Evolutionary conservation across 83 land plant genomes (phyloP).

Genomic region (Diphasiastrum complanatum): DNA sequence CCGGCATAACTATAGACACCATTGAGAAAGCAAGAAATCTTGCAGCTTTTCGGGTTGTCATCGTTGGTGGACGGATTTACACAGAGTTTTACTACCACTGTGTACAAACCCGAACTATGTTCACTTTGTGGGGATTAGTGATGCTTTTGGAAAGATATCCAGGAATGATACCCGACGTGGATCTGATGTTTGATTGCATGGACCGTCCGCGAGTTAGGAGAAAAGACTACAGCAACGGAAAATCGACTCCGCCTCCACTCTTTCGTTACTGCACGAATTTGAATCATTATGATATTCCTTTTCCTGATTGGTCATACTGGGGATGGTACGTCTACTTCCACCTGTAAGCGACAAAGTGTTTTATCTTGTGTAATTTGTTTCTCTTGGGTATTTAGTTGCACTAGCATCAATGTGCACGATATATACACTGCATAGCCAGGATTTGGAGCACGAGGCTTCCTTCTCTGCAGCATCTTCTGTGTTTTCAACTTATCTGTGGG

Average conservation of each 20-base stretch:
- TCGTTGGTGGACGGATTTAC: constrained; percentile 36
- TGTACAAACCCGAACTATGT: constrained; percentile 42
- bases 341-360: not conserved
- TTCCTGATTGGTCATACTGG: constrained; percentile 88
- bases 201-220: constrained; percentile 34
- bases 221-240: constrained; percentile 1
- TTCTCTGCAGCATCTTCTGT: too few species aligned
- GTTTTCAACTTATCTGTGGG: too few species aligned
- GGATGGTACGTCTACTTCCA: constrained; percentile 52
- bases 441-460: too few species aligned
- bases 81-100: constrained; percentile 35
- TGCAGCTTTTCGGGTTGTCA: constrained; percentile 33
- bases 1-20: constrained; percentile 31
- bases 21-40: constrained; percentile 11
- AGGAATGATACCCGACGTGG: constrained; percentile 54
- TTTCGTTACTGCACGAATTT: constrained; percentile 46
- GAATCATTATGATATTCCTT: constrained; percentile 37
- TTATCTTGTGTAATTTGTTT: not conserved
- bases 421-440: too few species aligned
- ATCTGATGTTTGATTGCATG: constrained; percentile 50
- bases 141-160: constrained; percentile 57
- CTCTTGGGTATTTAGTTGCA: not conserved
- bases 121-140: constrained; percentile 58
- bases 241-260: constrained; percentile 37
- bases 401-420: not conserved